These are phyloP conservation scores for Corylus heterophylla DNA, from an alignment of 306 rosid genomes.

Conservation along the genomic window DNA sequence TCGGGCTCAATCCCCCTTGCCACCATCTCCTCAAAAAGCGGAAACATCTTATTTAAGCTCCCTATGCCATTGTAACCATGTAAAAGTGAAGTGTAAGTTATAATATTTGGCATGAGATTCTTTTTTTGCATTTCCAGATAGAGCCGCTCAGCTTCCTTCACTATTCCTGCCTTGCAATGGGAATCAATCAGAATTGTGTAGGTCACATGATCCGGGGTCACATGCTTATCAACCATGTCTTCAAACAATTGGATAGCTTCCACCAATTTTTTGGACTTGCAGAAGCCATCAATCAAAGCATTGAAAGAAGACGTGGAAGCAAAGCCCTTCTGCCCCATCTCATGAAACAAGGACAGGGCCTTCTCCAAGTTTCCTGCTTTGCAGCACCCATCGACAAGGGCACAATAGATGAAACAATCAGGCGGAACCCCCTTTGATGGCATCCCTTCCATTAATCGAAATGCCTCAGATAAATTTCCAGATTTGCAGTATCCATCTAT, in stretches of 20 bases:
- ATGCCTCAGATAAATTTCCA: constrained; percentile 40
- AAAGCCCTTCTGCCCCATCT: constrained; percentile 35
- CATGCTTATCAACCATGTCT: constrained; percentile 31
- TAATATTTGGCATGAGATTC: constrained; percentile 27
- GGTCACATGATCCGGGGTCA: constrained; percentile 34
- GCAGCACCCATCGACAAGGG: constrained; percentile 49
- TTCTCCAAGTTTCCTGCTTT: constrained; percentile 38
- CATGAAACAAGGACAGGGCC: constrained; percentile 35
- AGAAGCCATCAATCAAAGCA: constrained; percentile 41
- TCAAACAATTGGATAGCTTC: constrained; percentile 43
- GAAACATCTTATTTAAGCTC: constrained; percentile 26
- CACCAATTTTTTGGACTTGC: constrained; percentile 31
- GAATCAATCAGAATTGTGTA: constrained; percentile 40
- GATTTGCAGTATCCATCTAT: constrained; percentile 46
- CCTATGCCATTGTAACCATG: constrained; percentile 38
- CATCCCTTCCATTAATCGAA: constrained; percentile 43
- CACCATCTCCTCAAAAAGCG: constrained; percentile 43
- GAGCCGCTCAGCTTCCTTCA: constrained; percentile 42
- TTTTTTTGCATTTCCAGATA: constrained; percentile 39
- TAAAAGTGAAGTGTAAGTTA: constrained; percentile 41
- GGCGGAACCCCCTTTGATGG: constrained; percentile 33
- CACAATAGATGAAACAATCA: constrained; percentile 32
- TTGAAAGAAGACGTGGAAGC: constrained; percentile 38
- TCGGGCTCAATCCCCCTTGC: constrained; percentile 36
- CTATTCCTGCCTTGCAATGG: constrained; percentile 32